Conservation (phyloP, 2,329 filamentous ascomycete species). For the Aquanectria penicillioides region DNA sequence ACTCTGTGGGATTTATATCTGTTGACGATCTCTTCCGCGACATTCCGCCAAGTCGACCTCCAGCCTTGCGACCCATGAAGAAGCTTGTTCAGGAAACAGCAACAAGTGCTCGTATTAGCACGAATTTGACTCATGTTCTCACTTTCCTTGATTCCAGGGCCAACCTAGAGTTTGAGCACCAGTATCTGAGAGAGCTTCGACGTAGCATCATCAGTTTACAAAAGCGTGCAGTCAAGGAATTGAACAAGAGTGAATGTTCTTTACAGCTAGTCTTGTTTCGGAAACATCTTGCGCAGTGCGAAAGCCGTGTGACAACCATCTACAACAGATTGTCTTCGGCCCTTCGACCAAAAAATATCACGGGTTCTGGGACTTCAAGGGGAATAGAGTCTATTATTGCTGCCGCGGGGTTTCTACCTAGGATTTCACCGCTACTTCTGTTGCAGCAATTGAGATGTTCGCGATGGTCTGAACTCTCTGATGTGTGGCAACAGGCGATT, state of each 20-base stretch:
- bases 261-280: background rate
- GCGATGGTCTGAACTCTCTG: slow-evolving; percentile 41
- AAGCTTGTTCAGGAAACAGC: background rate
- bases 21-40: slow-evolving; percentile 14
- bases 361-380: background rate
- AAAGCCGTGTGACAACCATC: background rate
- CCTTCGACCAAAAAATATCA: background rate
- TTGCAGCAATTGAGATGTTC: slow-evolving; percentile 45
- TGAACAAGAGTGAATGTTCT: background rate
- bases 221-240: background rate
- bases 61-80: accelerated
- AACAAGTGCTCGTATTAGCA: background rate
- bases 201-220: slow-evolving; percentile 22
- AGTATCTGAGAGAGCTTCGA: slow-evolving; percentile 22
- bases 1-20: slow-evolving; percentile 14
- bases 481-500: slow-evolving; percentile 49
- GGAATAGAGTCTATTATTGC: background rate
- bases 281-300: slow-evolving; percentile 9
- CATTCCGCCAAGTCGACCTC: accelerated
- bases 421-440: slow-evolving; percentile 47
- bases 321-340: background rate
- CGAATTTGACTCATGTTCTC: slow-evolving; percentile 15
- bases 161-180: slow-evolving; percentile 20
- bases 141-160: slow-evolving; percentile 15
- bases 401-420: slow-evolving; percentile 29